phyloP scores from a whole-genome alignment of 208 protist species.

The Leishmania aethiopica region DNA sequence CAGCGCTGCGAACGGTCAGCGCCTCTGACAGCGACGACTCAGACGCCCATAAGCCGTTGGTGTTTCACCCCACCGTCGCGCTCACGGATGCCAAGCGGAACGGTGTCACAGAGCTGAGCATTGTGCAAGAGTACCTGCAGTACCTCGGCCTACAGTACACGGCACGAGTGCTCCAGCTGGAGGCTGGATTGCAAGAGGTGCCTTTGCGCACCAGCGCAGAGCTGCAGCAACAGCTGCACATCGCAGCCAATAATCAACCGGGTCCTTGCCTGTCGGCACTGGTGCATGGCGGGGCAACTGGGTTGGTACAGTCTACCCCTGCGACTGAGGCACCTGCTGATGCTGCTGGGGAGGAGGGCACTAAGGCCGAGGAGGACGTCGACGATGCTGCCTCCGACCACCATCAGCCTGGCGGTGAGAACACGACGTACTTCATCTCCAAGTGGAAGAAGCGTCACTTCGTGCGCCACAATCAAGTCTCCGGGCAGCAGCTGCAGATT shows the following conservation, averaged over 20 bases:
- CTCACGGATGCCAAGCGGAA: conserved; percentile 52
- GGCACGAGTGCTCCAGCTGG: conserved; percentile 70
- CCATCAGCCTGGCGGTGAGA: conserved; percentile 47
- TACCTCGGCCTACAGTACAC: conserved; percentile 83
- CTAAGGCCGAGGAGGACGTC: conserved; percentile 3
- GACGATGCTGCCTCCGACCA: conserved; percentile 23
- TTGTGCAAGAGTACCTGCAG: conserved; percentile 71
- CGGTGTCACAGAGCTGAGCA: conserved; percentile 49
- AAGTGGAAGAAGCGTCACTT: conserved; percentile 73
- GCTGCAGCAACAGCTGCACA: conserved; percentile 17
- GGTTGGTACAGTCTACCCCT: neutral
- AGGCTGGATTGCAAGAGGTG: conserved; percentile 48
- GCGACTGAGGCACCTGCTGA: conserved; percentile 9
- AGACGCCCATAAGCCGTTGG: neutral
- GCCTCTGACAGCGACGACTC: neutral
- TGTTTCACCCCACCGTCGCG: conserved; percentile 51
- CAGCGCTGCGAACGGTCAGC: conserved; percentile 55
- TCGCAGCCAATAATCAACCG: neutral
- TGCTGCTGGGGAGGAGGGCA: conserved; percentile 1
- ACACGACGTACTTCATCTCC: conserved; percentile 87
- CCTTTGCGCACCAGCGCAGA: conserved; percentile 23
- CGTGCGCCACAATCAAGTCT: conserved; percentile 71
- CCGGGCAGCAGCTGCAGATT: conserved; percentile 88
- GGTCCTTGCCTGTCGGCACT: conserved; percentile 17
- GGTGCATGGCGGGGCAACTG: neutral